These are phyloP conservation scores for Fraxinus excelsior DNA, from an alignment of 257 asterid genomes.

Conservation along the genomic window DNA sequence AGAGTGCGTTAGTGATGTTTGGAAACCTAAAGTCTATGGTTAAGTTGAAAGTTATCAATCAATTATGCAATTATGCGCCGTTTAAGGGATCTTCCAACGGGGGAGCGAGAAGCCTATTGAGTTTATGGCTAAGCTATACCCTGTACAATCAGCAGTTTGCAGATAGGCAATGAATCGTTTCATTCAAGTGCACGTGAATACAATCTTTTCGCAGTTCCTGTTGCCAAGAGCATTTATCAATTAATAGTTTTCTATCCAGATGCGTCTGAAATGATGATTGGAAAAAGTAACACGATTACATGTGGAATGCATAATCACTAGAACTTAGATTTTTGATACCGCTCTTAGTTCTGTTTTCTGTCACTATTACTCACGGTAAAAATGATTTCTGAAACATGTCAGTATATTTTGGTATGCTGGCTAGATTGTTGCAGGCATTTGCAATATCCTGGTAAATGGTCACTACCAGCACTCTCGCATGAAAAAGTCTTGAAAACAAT, in stretches of 20 bases:
- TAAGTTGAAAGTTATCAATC: background rate
- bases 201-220: background rate
- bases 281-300: background rate
- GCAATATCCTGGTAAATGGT: slow-evolving; percentile 17
- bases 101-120: background rate
- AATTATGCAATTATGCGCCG: background rate
- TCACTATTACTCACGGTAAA: background rate
- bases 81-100: background rate
- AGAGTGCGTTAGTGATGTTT: slow-evolving; percentile 1
- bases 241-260: slow-evolving; percentile 10
- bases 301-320: background rate
- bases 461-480: background rate
- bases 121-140: background rate
- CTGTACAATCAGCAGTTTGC: background rate
- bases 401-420: background rate
- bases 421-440: slow-evolving; percentile 16
- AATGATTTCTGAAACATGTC: background rate
- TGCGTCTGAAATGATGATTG: slow-evolving; percentile 1
- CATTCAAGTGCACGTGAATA: background rate
- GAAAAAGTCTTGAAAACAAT: background rate
- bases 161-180: background rate
- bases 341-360: background rate
- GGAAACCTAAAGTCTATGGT: slow-evolving; percentile 1
- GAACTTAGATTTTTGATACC: background rate
- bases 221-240: slow-evolving; percentile 12